phyloP scores from a whole-genome alignment of 1,284 basidiomycete species.

The Puccinia horiana region DNA sequence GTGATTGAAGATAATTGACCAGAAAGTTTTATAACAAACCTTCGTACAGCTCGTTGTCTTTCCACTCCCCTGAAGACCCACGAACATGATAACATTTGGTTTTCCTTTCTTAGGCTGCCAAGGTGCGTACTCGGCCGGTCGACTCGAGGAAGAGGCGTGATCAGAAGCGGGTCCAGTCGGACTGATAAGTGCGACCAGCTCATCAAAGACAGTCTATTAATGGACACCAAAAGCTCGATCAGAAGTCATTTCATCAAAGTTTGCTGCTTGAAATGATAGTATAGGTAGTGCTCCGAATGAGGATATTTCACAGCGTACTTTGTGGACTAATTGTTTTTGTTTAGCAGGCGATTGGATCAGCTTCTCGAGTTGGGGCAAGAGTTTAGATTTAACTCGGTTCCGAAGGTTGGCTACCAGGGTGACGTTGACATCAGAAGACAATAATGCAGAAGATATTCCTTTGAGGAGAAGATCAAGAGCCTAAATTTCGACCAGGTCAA shows the following conservation, averaged over 20 bases:
- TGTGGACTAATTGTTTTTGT: slow-evolving; percentile 46
- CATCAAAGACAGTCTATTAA: slow-evolving; percentile 86
- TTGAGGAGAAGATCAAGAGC: slow-evolving; percentile 92
- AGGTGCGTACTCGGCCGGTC: slow-evolving; percentile 45
- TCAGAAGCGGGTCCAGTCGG: slow-evolving; percentile 71
- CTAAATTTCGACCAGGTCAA: slow-evolving; percentile 59
- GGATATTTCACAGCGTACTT: neutral
- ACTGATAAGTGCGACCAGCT: slow-evolving; percentile 91
- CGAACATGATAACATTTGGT: slow-evolving; percentile 94
- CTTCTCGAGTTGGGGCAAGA: slow-evolving; percentile 62
- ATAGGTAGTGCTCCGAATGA: neutral
- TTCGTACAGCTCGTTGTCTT: slow-evolving; percentile 99
- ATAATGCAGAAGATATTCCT: slow-evolving; percentile 87
- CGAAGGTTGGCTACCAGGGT: slow-evolving; percentile 86
- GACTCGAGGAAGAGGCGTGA: slow-evolving; percentile 50
- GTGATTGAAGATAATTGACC: neutral
- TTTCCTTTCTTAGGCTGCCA: slow-evolving; percentile 90
- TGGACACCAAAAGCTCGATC: slow-evolving; percentile 9
- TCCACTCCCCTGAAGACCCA: slow-evolving; percentile 94
- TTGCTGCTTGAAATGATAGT: slow-evolving; percentile 46
- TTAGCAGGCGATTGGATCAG: slow-evolving; percentile 31
- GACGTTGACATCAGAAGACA: slow-evolving; percentile 98
- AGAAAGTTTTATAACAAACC: slow-evolving; percentile 51
- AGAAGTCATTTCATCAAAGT: neutral
- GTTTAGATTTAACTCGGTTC: slow-evolving; percentile 84